A percentile compares a stretch with the other conserved stretches of the same genome.
phyloP scores from a whole-genome alignment of 352 stramenopile genomes.

The Elongisporangium prolatum region DNA sequence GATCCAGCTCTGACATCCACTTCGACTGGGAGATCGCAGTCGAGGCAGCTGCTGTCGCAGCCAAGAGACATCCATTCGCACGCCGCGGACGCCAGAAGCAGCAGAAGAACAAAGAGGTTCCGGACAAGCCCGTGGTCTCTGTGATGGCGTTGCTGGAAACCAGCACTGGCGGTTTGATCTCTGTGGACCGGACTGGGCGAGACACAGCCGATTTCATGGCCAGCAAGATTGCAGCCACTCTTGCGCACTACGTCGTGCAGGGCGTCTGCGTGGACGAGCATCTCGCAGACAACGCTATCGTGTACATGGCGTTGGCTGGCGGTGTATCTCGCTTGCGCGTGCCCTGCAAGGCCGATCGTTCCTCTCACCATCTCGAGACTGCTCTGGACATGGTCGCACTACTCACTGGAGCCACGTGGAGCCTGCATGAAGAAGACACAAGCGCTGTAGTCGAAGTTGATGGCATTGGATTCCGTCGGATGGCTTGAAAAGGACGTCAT shows the following conservation, averaged over 20 bases:
- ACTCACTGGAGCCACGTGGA: conserved; percentile 35
- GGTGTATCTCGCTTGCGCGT: conserved; percentile 52
- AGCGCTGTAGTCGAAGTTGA: conserved; percentile 43
- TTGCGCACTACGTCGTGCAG: conserved; percentile 26
- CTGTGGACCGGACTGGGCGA: conserved; percentile 31
- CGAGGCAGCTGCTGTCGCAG: conserved; percentile 10
- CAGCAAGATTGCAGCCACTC: conserved; percentile 13
- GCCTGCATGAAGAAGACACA: conserved; percentile 30
- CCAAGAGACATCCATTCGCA: neutral
- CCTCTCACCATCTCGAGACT: conserved; percentile 54
- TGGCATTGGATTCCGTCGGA: conserved; percentile 22
- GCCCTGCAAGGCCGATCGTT: conserved; percentile 28
- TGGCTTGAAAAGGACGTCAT: neutral
- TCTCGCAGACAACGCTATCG: conserved; percentile 60
- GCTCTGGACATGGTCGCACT: conserved; percentile 32
- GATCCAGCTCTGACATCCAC: neutral
- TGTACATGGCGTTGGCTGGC: conserved; percentile 61
- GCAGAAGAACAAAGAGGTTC: conserved; percentile 7
- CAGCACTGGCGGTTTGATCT: conserved; percentile 31
- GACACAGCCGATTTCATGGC: conserved; percentile 33
- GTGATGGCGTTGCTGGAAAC: conserved; percentile 41
- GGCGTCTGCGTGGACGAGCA: conserved; percentile 70
- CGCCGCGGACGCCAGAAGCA: conserved; percentile 9
- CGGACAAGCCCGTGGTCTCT: conserved; percentile 31
- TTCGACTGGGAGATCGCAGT: conserved; percentile 28